Conservation (phyloP, 1,284 basidiomycete species). For the Cystobasidium slooffiae region DNA sequence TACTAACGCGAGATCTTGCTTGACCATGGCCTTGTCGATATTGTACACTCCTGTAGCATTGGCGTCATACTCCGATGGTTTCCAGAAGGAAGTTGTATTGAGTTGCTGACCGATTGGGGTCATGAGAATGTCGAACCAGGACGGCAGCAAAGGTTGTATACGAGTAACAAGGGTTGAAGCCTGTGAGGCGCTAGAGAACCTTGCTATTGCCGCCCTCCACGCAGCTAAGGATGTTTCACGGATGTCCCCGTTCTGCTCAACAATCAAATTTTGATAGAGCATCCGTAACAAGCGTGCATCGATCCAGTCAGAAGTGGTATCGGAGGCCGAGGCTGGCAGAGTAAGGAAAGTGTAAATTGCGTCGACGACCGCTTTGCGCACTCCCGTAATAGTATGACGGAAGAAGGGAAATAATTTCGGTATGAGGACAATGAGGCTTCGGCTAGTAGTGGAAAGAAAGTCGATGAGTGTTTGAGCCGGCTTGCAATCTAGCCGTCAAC, state of each 20-base stretch:
- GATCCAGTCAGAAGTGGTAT: slow-evolving; percentile 71
- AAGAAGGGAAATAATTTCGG: slow-evolving; percentile 94
- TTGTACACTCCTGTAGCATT: slow-evolving; percentile 72
- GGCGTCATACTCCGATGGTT: slow-evolving; percentile 61
- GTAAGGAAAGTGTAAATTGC: slow-evolving; percentile 85
- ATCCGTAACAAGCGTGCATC: slow-evolving; percentile 76
- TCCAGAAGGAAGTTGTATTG: slow-evolving; percentile 73
- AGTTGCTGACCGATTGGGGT: slow-evolving; percentile 85
- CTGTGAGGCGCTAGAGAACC: slow-evolving; percentile 30
- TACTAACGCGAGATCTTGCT: slow-evolving; percentile 86
- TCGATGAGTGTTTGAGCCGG: too few species aligned
- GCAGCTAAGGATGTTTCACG: slow-evolving; percentile 76
- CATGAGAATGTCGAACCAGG: slow-evolving; percentile 87
- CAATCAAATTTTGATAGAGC: slow-evolving; percentile 91
- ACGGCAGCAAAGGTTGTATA: slow-evolving; percentile 56
- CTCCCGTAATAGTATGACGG: slow-evolving; percentile 92
- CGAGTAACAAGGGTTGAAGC: slow-evolving; percentile 52
- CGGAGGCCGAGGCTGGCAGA: slow-evolving; percentile 70
- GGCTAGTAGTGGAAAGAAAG: slow-evolving; percentile 2
- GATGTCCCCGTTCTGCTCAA: slow-evolving; percentile 87
- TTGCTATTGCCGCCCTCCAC: slow-evolving; percentile 73
- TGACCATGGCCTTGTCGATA: slow-evolving; percentile 94
- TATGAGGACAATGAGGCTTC: slow-evolving; percentile 73
- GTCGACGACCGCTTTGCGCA: slow-evolving; percentile 90
- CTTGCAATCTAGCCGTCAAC: too few species aligned